Conservation (phyloP, 768 basidiomycete genomes). For the Psilocybe sp. region DNA sequence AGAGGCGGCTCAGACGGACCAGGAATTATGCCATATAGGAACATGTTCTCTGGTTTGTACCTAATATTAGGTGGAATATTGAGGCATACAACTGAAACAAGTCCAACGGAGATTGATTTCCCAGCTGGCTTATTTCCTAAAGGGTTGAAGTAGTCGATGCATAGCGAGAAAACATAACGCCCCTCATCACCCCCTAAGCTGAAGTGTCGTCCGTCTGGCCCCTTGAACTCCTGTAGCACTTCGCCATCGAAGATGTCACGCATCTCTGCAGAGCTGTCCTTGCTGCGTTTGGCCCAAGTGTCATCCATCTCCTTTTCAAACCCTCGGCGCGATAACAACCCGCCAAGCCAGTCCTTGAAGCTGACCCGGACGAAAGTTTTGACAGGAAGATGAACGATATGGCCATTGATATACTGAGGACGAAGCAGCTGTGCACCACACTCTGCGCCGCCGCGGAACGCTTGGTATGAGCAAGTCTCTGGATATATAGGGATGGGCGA, state of each 20-base stretch:
- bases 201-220: background rate
- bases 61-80: background rate
- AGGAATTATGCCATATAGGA: background rate
- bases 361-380: constrained; percentile 1
- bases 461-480: background rate
- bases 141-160: background rate
- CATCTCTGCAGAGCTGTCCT: background rate
- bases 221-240: background rate
- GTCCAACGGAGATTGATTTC: background rate
- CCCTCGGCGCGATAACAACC: background rate
- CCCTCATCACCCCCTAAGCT: background rate
- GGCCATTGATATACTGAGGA: background rate
- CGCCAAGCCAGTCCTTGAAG: constrained; percentile 3
- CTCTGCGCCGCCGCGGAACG: background rate
- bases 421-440: background rate
- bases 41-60: constrained; percentile 3
- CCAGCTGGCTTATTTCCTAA: background rate
- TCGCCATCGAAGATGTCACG: constrained; percentile 1
- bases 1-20: background rate
- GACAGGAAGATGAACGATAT: background rate
- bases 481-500: constrained; percentile 8
- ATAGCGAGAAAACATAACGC: background rate
- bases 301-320: background rate
- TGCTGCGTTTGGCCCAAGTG: background rate
- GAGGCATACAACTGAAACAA: background rate